Evolutionary conservation across 139 green algal species (phyloP).

Genomic region (Ettlia oleoabundans): DNA sequence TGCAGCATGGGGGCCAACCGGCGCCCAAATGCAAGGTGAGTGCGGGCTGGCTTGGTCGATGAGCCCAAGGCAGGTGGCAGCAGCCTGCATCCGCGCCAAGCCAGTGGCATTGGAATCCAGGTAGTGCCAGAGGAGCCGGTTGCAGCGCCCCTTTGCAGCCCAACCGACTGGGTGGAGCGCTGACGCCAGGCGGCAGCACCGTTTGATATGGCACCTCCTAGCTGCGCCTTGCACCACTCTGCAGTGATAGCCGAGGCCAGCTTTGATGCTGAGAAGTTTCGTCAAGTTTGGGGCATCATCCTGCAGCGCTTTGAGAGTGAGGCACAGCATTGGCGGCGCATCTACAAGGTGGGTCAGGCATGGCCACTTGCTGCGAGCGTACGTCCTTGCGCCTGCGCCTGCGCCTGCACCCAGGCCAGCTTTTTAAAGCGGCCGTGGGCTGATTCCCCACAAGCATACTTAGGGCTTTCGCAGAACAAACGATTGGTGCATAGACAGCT

Average conservation of each 20-base stretch:
- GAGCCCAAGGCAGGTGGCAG: too few relatives aligned
- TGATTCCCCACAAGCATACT: not conserved
- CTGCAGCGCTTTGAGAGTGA: conserved; percentile 18
- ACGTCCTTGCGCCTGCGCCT: not conserved
- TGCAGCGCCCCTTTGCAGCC: too few relatives aligned
- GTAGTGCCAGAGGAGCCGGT: too few relatives aligned
- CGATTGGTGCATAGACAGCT: too few relatives aligned
- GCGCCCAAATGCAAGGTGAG: conserved; percentile 9
- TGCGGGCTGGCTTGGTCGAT: too few relatives aligned
- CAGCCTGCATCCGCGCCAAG: too few relatives aligned
- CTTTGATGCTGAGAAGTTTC: conserved; percentile 38
- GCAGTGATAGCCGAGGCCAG: conserved; percentile 27
- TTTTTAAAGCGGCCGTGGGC: not conserved
- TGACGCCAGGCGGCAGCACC: too few relatives aligned
- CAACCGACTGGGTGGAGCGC: too few relatives aligned
- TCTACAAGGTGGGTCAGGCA: conserved; percentile 11
- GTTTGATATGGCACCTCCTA: not conserved
- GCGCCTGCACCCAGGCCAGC: too few relatives aligned
- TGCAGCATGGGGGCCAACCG: conserved; percentile 13
- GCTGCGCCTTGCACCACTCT: not conserved
- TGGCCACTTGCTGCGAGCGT: not conserved
- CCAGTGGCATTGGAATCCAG: too few relatives aligned
- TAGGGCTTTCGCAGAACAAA: not conserved
- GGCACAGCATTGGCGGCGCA: conserved; percentile 17
- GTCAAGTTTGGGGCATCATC: conserved; percentile 22